A percentile compares a stretch with the other conserved stretches of the same genome.
These are phyloP conservation scores for Serendipita sp. DNA, from an alignment of 768 basidiomycete genomes.

Conservation along the genomic window DNA sequence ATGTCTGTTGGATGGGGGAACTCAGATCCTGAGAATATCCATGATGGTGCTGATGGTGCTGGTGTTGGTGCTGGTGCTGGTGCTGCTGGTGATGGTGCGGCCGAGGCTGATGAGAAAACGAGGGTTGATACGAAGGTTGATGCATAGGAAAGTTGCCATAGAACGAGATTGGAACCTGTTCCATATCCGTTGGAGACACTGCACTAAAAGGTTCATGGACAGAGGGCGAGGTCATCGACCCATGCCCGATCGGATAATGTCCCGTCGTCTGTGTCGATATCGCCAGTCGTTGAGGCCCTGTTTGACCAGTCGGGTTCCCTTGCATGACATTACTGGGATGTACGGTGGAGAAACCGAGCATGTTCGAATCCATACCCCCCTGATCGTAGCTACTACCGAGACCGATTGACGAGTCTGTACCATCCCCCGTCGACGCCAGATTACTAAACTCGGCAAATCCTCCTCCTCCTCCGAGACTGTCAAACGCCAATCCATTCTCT, in stretches of 20 bases:
- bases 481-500: neutral
- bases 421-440: neutral
- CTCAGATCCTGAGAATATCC: neutral
- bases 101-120: no score
- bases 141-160: neutral
- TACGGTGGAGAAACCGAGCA: neutral
- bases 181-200: neutral
- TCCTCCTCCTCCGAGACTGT: neutral
- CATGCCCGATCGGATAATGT: no score
- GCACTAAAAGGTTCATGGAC: neutral
- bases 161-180: neutral
- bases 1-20: neutral
- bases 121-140: neutral
- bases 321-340: neutral
- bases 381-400: neutral
- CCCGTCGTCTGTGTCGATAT: no score
- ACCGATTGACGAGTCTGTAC: neutral
- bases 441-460: neutral
- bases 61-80: neutral
- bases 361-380: no score
- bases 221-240: no score
- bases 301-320: neutral
- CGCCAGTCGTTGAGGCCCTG: neutral
- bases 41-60: neutral
- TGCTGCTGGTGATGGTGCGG: neutral